A percentile compares a stretch with the other conserved stretches of the same genome.
These are phyloP conservation scores for Coemansia sp. DNA, from an alignment of 192 early-diverging fungal species.

Conservation along the genomic window DNA sequence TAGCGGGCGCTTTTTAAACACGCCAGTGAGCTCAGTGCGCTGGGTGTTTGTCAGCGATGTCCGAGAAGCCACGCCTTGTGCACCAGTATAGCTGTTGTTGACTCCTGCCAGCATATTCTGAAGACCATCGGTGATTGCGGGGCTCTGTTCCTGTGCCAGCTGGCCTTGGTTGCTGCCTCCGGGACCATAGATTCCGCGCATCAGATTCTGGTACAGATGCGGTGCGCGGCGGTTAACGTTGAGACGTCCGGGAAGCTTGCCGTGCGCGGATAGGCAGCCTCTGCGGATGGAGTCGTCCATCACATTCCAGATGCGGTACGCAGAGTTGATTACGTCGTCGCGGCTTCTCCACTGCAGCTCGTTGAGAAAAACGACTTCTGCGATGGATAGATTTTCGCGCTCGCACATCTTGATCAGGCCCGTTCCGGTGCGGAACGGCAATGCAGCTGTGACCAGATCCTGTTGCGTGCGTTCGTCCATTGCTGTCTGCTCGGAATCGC, in stretches of 20 bases:
- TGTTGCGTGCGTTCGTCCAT: slow-evolving; percentile 62
- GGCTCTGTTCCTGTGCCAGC: slow-evolving; percentile 15
- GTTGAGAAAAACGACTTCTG: slow-evolving; percentile 94
- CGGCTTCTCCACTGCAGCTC: slow-evolving; percentile 87
- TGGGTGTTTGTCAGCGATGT: slow-evolving; percentile 45
- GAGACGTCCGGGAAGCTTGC: slow-evolving; percentile 76
- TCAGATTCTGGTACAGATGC: slow-evolving; percentile 78
- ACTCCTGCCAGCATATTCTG: not conserved
- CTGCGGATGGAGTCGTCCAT: slow-evolving; percentile 87
- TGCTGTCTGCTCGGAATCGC: slow-evolving; percentile 28
- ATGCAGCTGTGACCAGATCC: slow-evolving; percentile 71
- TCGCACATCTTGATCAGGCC: slow-evolving; percentile 80
- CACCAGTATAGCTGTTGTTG: not conserved
- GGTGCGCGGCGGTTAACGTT: slow-evolving; percentile 84
- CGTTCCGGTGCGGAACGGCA: slow-evolving; percentile 81
- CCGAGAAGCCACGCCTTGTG: not conserved
- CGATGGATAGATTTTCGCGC: slow-evolving; percentile 82
- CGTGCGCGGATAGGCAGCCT: slow-evolving; percentile 63
- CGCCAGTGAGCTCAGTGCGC: slow-evolving; percentile 40
- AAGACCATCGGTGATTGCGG: slow-evolving; percentile 23
- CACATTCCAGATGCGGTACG: slow-evolving; percentile 83
- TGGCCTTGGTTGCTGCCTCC: slow-evolving; percentile 29
- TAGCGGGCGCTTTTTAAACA: slow-evolving; percentile 43
- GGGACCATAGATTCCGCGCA: slow-evolving; percentile 68
- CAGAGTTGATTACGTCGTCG: slow-evolving; percentile 73